Conservation (phyloP, 352 stramenopile species). For the Phytopythium ostracodes region DNA sequence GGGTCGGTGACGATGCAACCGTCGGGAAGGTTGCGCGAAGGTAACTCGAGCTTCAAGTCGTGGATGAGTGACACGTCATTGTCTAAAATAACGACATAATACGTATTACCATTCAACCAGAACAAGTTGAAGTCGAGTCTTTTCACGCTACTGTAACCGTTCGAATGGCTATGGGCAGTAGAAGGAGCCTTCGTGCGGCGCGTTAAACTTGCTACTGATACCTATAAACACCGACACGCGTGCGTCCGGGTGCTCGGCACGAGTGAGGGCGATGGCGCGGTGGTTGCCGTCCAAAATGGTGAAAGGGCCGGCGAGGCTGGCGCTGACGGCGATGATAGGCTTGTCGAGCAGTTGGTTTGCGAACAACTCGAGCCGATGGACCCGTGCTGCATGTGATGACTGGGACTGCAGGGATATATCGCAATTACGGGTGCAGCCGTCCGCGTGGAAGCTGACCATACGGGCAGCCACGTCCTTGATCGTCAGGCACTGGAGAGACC, state of each 20-base stretch:
- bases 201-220: conserved; percentile 17
- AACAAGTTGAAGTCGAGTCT: background rate
- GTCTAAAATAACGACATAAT: background rate
- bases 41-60: conserved; percentile 13
- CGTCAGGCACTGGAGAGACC: background rate
- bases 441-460: background rate
- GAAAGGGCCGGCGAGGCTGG: conserved; percentile 20
- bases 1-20: conserved; percentile 7
- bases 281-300: conserved; percentile 40
- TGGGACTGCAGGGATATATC: background rate
- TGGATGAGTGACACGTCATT: conserved; percentile 2
- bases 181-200: conserved; percentile 17
- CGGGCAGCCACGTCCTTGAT: background rate
- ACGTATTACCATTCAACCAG: too few relatives aligned
- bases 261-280: conserved; percentile 20
- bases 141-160: background rate
- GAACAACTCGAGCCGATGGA: background rate
- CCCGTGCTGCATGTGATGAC: background rate
- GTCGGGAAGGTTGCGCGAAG: conserved; percentile 8
- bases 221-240: conserved; percentile 24
- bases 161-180: conserved; percentile 17
- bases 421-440: background rate
- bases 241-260: conserved; percentile 11
- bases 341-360: conserved; percentile 3
- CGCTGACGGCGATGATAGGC: conserved; percentile 20